phyloP scores from a whole-genome alignment of 2,329 filamentous ascomycete species.

The Ceratocystis harringtonii region DNA sequence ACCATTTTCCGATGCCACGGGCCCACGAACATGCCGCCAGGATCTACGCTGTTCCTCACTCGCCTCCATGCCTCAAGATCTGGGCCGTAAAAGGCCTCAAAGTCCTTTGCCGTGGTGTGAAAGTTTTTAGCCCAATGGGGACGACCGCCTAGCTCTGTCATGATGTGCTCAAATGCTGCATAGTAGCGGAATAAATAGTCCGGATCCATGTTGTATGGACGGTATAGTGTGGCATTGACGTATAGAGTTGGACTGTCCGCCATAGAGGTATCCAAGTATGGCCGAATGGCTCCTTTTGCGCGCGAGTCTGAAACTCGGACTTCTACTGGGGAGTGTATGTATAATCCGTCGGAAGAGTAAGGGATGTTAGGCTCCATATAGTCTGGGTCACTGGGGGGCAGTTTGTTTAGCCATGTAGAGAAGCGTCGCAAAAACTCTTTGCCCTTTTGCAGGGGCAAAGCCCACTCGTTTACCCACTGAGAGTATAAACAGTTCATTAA shows the following conservation, averaged over 20 bases:
- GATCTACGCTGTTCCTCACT: slow-evolving; percentile 56
- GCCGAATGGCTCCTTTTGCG: slow-evolving; percentile 24
- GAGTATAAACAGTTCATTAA: slow-evolving; percentile 96
- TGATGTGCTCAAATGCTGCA: slow-evolving; percentile 77
- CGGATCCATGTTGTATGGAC: slow-evolving; percentile 64
- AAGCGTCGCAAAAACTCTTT: slow-evolving; percentile 75
- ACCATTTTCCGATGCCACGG: slow-evolving; percentile 73
- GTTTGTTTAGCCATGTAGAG: slow-evolving; percentile 65
- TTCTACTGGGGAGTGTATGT: slow-evolving; percentile 80
- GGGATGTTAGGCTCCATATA: slow-evolving; percentile 57
- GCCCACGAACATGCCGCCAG: slow-evolving; percentile 75
- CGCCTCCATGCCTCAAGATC: slow-evolving; percentile 50
- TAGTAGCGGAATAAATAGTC: slow-evolving; percentile 67
- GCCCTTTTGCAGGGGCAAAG: slow-evolving; percentile 68
- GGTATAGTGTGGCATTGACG: slow-evolving; percentile 79
- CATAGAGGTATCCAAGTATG: slow-evolving; percentile 54
- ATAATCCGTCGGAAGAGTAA: slow-evolving; percentile 62
- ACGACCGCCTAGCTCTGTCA: slow-evolving; percentile 66
- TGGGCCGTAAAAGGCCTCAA: slow-evolving; percentile 54
- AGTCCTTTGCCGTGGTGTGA: slow-evolving; percentile 40
- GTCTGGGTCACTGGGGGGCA: slow-evolving; percentile 45
- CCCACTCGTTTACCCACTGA: slow-evolving; percentile 99
- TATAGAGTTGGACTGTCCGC: slow-evolving; percentile 61
- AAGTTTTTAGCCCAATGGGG: slow-evolving; percentile 96
- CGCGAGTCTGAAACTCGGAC: slow-evolving; percentile 69